A percentile compares a stretch with the other conserved stretches of the same genome.
phyloP scores from a whole-genome alignment of 108 stramenopile genomes.

The Aurantiochytrium sp. region DNA sequence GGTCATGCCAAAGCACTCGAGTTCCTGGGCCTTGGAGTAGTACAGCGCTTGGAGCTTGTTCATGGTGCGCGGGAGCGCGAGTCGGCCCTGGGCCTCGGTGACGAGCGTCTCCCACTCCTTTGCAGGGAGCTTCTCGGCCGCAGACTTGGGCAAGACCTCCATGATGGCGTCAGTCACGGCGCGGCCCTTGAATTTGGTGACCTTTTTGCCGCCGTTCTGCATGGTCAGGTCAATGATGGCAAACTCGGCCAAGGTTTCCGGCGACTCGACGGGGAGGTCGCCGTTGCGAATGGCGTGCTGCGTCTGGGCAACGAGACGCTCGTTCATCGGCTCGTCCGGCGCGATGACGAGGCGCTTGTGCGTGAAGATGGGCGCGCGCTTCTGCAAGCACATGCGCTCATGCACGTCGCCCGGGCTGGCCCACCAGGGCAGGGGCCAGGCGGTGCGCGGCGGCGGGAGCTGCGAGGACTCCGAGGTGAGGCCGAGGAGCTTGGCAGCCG shows the following conservation, averaged over 20 bases:
- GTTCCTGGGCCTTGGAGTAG: background rate
- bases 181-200: background rate
- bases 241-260: background rate
- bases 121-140: background rate
- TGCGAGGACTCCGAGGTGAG: background rate
- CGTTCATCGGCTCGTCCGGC: background rate
- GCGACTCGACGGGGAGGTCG: background rate
- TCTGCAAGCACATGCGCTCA: background rate
- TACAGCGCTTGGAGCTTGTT: background rate
- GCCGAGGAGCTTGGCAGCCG: background rate
- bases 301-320: background rate
- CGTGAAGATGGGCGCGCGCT: background rate
- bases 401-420: background rate
- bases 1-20: background rate
- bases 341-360: constrained; percentile 2
- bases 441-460: background rate
- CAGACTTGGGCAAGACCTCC: background rate
- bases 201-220: background rate
- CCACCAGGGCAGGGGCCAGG: constrained; percentile 27
- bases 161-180: background rate
- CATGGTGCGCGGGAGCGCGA: background rate
- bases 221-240: background rate
- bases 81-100: background rate
- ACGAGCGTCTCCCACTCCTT: background rate
- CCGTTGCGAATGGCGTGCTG: background rate